phyloP scores from a whole-genome alignment of 192 early-diverging fungal genomes.

The Chytriomyces hyalinus region DNA sequence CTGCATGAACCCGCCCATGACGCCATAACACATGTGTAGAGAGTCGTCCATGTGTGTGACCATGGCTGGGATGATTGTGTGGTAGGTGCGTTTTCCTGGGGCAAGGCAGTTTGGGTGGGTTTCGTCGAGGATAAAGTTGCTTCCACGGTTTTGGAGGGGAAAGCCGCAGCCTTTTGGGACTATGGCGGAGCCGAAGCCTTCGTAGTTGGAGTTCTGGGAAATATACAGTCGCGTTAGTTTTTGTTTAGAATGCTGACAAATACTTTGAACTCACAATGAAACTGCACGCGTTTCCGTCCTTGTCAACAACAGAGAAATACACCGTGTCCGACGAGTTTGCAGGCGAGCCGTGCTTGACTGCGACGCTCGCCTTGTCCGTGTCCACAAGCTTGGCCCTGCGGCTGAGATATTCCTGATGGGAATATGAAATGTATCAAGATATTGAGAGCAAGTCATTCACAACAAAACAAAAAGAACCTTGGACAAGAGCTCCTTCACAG shows the following conservation, averaged over 20 bases:
- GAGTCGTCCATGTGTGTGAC: constrained; percentile 32
- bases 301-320: constrained; percentile 75
- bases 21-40: constrained; percentile 56
- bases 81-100: constrained; percentile 74
- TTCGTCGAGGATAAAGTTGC: constrained; percentile 65
- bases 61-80: constrained; percentile 73
- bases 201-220: constrained; percentile 19
- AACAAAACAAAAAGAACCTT: constrained; percentile 15
- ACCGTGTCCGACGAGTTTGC: constrained; percentile 73
- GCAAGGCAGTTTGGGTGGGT: constrained; percentile 68
- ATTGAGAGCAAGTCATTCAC: no score
- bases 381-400: constrained; percentile 64
- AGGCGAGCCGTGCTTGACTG: constrained; percentile 63
- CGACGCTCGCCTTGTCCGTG: constrained; percentile 50
- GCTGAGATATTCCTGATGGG: constrained; percentile 54
- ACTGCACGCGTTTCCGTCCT: constrained; percentile 80
- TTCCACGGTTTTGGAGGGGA: constrained; percentile 71
- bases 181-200: constrained; percentile 48
- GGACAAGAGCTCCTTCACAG: constrained; percentile 59
- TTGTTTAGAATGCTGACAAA: no score
- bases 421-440: no score
- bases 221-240: no score
- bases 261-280: constrained; percentile 58
- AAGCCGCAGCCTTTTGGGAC: constrained; percentile 69
- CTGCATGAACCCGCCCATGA: constrained; percentile 82